phyloP scores from a whole-genome alignment of 2,329 filamentous ascomycete species.

The Helminthosporium solani region DNA sequence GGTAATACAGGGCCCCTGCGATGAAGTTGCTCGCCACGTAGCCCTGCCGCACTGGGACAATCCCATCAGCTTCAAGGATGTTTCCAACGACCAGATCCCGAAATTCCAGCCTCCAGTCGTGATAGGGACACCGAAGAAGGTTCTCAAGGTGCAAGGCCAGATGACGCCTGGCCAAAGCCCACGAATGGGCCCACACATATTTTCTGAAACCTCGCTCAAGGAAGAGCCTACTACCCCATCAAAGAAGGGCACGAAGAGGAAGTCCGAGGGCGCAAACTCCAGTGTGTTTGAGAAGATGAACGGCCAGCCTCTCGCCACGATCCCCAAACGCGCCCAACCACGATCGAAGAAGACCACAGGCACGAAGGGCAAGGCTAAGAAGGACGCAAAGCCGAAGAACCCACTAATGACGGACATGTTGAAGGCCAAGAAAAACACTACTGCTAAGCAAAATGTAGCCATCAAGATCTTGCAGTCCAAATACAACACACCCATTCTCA shows the following conservation, averaged over 20 bases:
- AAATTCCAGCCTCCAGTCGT: conserved; percentile 36
- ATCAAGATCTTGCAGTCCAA: conserved; percentile 11
- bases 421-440: conserved; percentile 28
- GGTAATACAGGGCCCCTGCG: conserved; percentile 81
- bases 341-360: conserved; percentile 32
- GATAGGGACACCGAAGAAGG: conserved; percentile 37
- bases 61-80: conserved; percentile 33
- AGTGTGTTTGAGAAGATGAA: conserved; percentile 16
- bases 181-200: conserved; percentile 18
- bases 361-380: conserved; percentile 24
- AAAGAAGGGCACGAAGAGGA: conserved; percentile 36
- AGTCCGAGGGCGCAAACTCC: conserved; percentile 23
- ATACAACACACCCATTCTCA: conserved; percentile 7
- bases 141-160: conserved; percentile 33
- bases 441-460: conserved; percentile 1
- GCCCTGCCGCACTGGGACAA: conserved; percentile 62
- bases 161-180: conserved; percentile 39
- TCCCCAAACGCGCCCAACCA: conserved; percentile 24
- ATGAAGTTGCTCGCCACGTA: conserved; percentile 77
- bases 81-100: conserved; percentile 37
- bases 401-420: conserved; percentile 30
- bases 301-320: conserved; percentile 25
- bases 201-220: conserved; percentile 17
- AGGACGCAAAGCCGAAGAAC: conserved; percentile 23
- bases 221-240: conserved; percentile 33